Evolutionary conservation across 1,139 yeast genomes (phyloP).

Genomic region (Kurtzmaniella quercitrusa): DNA sequence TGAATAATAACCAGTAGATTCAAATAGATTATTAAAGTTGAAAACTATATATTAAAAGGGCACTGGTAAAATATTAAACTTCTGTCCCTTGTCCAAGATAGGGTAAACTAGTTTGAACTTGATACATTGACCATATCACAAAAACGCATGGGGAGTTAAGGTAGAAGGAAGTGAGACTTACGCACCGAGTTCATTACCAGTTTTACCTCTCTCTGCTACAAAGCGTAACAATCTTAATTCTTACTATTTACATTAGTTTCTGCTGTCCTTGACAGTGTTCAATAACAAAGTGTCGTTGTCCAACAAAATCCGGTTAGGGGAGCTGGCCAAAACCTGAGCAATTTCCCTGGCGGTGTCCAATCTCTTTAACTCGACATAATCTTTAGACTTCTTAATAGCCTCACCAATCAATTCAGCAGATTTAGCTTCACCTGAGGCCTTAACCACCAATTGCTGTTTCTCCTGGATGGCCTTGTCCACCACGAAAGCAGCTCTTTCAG

Average conservation of each 20-base stretch:
- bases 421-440: constrained; percentile 97
- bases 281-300: constrained; percentile 90
- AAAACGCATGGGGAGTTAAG: too few relatives aligned
- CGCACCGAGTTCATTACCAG: too few relatives aligned
- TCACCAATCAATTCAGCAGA: constrained; percentile 98
- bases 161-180: too few relatives aligned
- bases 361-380: constrained; percentile 93
- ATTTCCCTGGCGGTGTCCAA: constrained; percentile 96
- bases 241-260: constrained; percentile 16
- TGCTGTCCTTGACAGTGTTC: constrained; percentile 75
- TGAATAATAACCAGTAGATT: too few relatives aligned
- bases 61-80: too few relatives aligned
- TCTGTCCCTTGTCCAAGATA: too few relatives aligned
- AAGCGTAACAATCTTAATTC: not conserved
- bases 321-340: constrained; percentile 75
- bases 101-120: too few relatives aligned
- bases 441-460: constrained; percentile 93
- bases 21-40: too few relatives aligned
- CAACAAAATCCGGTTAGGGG: constrained; percentile 87
- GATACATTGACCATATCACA: too few relatives aligned
- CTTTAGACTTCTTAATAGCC: constrained; percentile 92
- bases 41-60: too few relatives aligned
- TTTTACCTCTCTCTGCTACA: not conserved
- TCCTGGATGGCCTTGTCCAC: constrained; percentile 98
- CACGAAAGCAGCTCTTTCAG: constrained; percentile 94